Evolutionary conservation across 2,329 filamentous ascomycete species (phyloP).

Genomic region (Ophiosphaerella narmari): DNA sequence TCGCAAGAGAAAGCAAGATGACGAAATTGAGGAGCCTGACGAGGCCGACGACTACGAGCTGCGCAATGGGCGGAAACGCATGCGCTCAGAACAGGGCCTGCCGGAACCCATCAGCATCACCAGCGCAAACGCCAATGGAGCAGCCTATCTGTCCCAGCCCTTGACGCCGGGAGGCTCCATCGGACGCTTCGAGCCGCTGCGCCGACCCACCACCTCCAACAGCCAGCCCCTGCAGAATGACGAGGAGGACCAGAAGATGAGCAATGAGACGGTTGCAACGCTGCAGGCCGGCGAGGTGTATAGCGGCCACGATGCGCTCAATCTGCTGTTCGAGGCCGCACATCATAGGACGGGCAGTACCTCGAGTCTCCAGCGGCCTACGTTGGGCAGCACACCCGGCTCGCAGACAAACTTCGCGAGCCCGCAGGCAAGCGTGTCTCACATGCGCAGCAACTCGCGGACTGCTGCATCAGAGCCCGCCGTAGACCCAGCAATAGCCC

Average conservation of each 20-base stretch:
- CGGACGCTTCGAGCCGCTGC: slow-evolving; percentile 69
- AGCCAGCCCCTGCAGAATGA: slow-evolving; percentile 35
- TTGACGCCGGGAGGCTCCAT: slow-evolving; percentile 69
- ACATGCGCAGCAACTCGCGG: slow-evolving; percentile 30
- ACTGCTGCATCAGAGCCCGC: slow-evolving; percentile 25
- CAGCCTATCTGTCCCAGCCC: slow-evolving; percentile 53
- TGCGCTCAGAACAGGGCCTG: slow-evolving; percentile 51
- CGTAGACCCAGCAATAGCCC: slow-evolving; percentile 39
- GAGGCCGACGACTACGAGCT: slow-evolving; percentile 66
- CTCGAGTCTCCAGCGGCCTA: slow-evolving; percentile 43
- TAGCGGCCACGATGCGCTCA: slow-evolving; percentile 89
- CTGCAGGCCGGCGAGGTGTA: slow-evolving; percentile 73
- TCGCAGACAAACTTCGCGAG: slow-evolving; percentile 43
- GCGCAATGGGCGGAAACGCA: slow-evolving; percentile 73
- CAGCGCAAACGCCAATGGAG: slow-evolving; percentile 19
- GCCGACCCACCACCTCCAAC: slow-evolving; percentile 58
- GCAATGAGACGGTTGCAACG: slow-evolving; percentile 64
- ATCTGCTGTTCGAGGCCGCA: slow-evolving; percentile 86
- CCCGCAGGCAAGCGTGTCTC: slow-evolving; percentile 31
- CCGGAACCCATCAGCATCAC: slow-evolving; percentile 27
- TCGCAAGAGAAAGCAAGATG: slow-evolving; percentile 79
- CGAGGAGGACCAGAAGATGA: slow-evolving; percentile 62
- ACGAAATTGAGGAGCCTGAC: slow-evolving; percentile 47
- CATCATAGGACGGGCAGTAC: slow-evolving; percentile 55
- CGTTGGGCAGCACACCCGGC: slow-evolving; percentile 41